Percentiles rank a stretch among this genome's conserved stretches.
phyloP scores from a whole-genome alignment of 2,329 filamentous ascomycete species.

The Aquanectria penicillioides region DNA sequence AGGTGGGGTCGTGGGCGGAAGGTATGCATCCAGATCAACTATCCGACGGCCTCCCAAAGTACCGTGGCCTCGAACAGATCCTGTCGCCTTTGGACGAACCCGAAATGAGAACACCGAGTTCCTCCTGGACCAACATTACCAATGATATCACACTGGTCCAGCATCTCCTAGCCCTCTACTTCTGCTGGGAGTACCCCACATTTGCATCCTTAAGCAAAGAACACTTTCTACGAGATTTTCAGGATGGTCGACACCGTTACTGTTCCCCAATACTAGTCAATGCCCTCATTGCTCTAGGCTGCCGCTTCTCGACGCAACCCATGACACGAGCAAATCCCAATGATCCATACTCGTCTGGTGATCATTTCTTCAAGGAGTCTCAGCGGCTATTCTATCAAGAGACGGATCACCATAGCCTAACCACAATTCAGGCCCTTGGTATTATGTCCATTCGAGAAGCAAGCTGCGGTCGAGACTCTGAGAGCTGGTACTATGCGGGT shows the following conservation, averaged over 20 bases:
- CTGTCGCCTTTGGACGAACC: constrained; percentile 57
- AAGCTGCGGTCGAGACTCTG: constrained; percentile 76
- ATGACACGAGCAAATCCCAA: constrained; percentile 70
- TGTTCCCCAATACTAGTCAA: constrained; percentile 76
- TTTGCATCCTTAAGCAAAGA: constrained; percentile 79
- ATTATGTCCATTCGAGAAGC: constrained; percentile 81
- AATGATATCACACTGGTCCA: constrained; percentile 67
- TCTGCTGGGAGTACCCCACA: constrained; percentile 81
- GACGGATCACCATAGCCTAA: constrained; percentile 68
- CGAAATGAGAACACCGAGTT: constrained; percentile 53
- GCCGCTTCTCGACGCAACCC: constrained; percentile 73
- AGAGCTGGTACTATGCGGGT: constrained; percentile 77
- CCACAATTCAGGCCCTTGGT: constrained; percentile 78
- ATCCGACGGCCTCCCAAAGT: constrained; percentile 46
- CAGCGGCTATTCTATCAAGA: constrained; percentile 68
- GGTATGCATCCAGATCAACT: constrained; percentile 48
- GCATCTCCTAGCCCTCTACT: constrained; percentile 73
- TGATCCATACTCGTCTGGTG: constrained; percentile 73
- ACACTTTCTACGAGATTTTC: constrained; percentile 74
- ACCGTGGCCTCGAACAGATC: constrained; percentile 58
- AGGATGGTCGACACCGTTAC: constrained; percentile 67
- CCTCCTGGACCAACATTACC: constrained; percentile 71
- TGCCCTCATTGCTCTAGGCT: constrained; percentile 71
- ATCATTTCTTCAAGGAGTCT: constrained; percentile 79
- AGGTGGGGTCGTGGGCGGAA: constrained; percentile 63